Conservation (phyloP, 805 yeast genomes). For the Zygosaccharomyces lentus region DNA sequence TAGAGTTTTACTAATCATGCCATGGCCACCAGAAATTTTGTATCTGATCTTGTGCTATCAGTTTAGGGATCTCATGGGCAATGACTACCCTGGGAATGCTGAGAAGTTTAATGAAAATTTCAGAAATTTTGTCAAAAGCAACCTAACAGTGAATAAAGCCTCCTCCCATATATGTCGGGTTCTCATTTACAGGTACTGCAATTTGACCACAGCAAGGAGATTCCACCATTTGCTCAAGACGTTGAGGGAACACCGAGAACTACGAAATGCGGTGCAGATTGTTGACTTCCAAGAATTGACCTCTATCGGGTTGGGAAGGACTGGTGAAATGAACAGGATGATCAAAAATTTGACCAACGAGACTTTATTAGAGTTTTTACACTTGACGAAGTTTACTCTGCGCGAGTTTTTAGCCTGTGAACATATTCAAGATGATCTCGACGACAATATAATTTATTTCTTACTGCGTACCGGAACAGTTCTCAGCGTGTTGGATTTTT, state of each 20-base stretch:
- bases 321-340: slow-evolving; percentile 84
- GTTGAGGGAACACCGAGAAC: slow-evolving; percentile 41
- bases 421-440: slow-evolving; percentile 78
- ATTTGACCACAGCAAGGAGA: slow-evolving; percentile 74
- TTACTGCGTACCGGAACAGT: slow-evolving; percentile 32
- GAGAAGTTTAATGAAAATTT: slow-evolving; percentile 42
- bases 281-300: slow-evolving; percentile 88
- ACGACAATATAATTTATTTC: slow-evolving; percentile 39
- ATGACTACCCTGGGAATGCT: slow-evolving; percentile 48
- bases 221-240: slow-evolving; percentile 67
- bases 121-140: slow-evolving; percentile 47
- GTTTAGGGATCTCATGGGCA: slow-evolving; percentile 46
- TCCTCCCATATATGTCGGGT: slow-evolving; percentile 55
- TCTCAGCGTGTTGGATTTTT: slow-evolving; percentile 73
- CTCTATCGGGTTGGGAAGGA: slow-evolving; percentile 82
- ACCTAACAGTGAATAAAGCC: slow-evolving; percentile 52
- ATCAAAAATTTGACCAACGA: slow-evolving; percentile 82
- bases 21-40: slow-evolving; percentile 50
- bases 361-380: slow-evolving; percentile 62
- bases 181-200: slow-evolving; percentile 60
- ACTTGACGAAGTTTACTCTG: slow-evolving; percentile 56
- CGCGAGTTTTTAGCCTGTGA: slow-evolving; percentile 80
- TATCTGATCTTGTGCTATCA: slow-evolving; percentile 52
- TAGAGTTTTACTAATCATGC: neutral
- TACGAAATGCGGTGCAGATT: slow-evolving; percentile 59